Evolutionary conservation across 2,329 filamentous ascomycete genomes (phyloP), one percentile per base, ranked within the genome.

Genomic region (Fusarium sp.): DNA sequence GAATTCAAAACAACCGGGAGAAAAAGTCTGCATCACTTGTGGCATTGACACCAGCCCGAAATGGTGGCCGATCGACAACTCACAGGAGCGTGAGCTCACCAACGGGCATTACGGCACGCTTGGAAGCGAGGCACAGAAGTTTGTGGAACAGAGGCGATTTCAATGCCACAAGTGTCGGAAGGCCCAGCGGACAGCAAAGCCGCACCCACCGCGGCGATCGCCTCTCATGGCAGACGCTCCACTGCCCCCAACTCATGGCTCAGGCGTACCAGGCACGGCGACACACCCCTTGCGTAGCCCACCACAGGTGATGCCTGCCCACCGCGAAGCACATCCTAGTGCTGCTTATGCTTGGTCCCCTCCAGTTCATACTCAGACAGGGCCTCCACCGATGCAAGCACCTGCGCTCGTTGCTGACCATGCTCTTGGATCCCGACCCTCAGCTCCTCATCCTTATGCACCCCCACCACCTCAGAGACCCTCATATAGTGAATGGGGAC

Each of bases 151-250:
- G 69, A 81, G 85, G 29, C 85, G 84, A 63, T 90, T 88, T 67
- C 90, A 93, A 77, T 94, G 91, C 72, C 91, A 94, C 78, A 91
- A 92, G 76, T 94, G 91, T 74, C 85, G 83, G 67, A 90, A 87
- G 74, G 76, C 78, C 29, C 84, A 84, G 58, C 82, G 81, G 25
- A 80, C 83, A 52, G 80, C 84, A 67, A 72, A 72, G 23, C 65
- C 75, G 13, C 73, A 75, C 18, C 58, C 58, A 11, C 60, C 69
- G 40, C 65, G 57, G 29, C 66, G 66, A 36, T 69, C 72, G 18
- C 61, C 73, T 39, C 40, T 67, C 7, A 25, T 63, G 20, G 53
- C 67, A 29, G 75, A 75, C 41, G 43, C 63, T 54, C 58, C 67
- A 41, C 66, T 63, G 36, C 60, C 69, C 11, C 55, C 68, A 21